Evolutionary conservation across 768 basidiomycete genomes (phyloP).

Genomic region (Trametes maxima): DNA sequence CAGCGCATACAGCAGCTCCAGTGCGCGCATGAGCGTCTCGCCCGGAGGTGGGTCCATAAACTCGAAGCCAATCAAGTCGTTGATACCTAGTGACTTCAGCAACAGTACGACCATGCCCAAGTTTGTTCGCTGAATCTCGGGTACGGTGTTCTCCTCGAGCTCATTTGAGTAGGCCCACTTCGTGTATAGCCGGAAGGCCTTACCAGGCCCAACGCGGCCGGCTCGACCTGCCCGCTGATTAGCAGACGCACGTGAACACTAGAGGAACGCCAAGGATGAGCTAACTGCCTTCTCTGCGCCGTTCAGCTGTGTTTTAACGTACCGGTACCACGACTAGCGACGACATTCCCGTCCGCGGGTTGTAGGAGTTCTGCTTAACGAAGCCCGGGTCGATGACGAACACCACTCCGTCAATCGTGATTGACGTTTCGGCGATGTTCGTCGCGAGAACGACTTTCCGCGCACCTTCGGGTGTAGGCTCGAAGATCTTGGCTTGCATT

Average conservation of each 20-base stretch:
- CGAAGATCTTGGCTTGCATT: slow-evolving; percentile 99
- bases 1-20: slow-evolving; percentile 92
- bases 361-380: slow-evolving; percentile 99
- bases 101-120: slow-evolving; percentile 93
- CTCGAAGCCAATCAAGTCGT: slow-evolving; percentile 97
- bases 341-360: slow-evolving; percentile 98
- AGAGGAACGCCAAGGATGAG: not conserved
- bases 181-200: slow-evolving; percentile 97
- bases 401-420: slow-evolving; percentile 98
- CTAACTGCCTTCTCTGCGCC: not conserved
- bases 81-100: slow-evolving; percentile 96
- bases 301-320: slow-evolving; percentile 37
- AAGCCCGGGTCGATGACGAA: slow-evolving; percentile 99
- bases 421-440: slow-evolving; percentile 99
- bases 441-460: slow-evolving; percentile 98
- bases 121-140: slow-evolving; percentile 99
- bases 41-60: slow-evolving; percentile 98
- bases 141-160: slow-evolving; percentile 94
- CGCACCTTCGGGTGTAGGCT: slow-evolving; percentile 95
- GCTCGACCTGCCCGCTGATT: slow-evolving; percentile 97
- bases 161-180: slow-evolving; percentile 98
- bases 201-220: slow-evolving; percentile 96
- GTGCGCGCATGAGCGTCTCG: slow-evolving; percentile 93
- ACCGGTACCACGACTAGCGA: slow-evolving; percentile 95
- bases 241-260: slow-evolving; percentile 97